Evolutionary conservation across 805 yeast genomes (phyloP).

Genomic region (Blastobotrys parvus): DNA sequence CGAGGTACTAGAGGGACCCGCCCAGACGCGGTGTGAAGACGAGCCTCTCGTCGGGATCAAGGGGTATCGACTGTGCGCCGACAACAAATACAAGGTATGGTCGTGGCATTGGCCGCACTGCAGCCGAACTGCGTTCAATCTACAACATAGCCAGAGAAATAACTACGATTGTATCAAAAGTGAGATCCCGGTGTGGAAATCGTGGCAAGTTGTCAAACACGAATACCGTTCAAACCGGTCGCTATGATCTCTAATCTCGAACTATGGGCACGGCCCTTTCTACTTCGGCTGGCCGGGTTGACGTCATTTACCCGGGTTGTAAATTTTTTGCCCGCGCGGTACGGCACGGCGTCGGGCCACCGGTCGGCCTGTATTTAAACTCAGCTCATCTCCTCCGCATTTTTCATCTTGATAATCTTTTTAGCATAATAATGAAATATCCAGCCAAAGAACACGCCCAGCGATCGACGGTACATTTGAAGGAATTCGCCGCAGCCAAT

Average conservation of each 20-base stretch:
- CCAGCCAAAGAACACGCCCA: slow-evolving; percentile 76
- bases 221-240: no score
- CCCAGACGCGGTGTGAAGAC: not conserved
- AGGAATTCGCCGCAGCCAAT: slow-evolving; percentile 28
- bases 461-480: slow-evolving; percentile 21
- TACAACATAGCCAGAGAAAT: not conserved
- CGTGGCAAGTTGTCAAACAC: not conserved
- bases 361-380: no score
- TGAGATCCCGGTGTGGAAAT: not conserved
- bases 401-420: no score
- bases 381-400: no score
- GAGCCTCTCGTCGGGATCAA: no score
- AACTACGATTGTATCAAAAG: not conserved
- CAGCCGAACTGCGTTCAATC: not conserved
- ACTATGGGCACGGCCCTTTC: no score
- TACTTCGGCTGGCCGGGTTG: no score
- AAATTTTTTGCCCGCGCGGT: no score
- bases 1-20: not conserved
- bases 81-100: not conserved
- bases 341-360: no score
- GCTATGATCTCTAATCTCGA: no score
- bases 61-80: no score
- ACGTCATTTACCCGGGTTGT: no score
- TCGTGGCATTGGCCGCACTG: not conserved
- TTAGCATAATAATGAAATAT: slow-evolving; percentile 32